Evolutionary conservation across 1,284 basidiomycete species (phyloP), one percentile per base, ranked within the genome.

Genomic region (Singerocomus inundabilis): DNA sequence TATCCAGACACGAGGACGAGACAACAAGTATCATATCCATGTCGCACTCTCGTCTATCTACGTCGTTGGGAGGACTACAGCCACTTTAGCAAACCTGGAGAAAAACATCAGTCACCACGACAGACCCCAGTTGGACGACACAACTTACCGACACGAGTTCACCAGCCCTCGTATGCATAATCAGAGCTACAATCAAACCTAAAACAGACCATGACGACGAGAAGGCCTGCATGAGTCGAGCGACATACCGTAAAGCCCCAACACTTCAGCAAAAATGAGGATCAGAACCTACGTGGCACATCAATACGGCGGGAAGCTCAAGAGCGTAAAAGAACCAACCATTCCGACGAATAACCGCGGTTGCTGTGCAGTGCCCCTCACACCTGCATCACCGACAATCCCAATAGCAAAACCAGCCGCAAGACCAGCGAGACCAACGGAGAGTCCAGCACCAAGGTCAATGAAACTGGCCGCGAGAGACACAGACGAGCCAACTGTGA

Each of bases 311-410:
- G 15, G 7, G 2, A 34, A 25, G 11, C 10, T 6, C 10, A 31
- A 33, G n/a, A n/a, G n/a, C 16, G 24, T 37, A 38, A 48, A 38
- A 40, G 44, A 47, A 57, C 74, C 9, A 28, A 83, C 83, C 85
- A 86, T 87, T 65, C 89, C 91, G 63, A 98, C 95, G 73, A 93
- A 98, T 57, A 98, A 78, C 65, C 92, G 80, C 40, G 93, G 91
- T 74, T 98, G 93, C 69, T 96, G 90, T 35, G 90, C 88, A 52
- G 90, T 92, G 50, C 90, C 90, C 53, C 93, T 79, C 35, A 94
- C 92, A 79, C 93, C 92, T 55, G 95, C 91, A 69, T 98, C 93
- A 70, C 96, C 93, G 51, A 98, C 95, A 66, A 98, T 91, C 57
- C 95, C 92, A 62, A 95, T 93, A 15, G 92, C 92, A 67, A 92